A percentile compares a stretch with the other conserved stretches of the same genome.
These are phyloP conservation scores for Boehmeria nivea DNA, from an alignment of 306 rosid genomes.

Conservation along the genomic window DNA sequence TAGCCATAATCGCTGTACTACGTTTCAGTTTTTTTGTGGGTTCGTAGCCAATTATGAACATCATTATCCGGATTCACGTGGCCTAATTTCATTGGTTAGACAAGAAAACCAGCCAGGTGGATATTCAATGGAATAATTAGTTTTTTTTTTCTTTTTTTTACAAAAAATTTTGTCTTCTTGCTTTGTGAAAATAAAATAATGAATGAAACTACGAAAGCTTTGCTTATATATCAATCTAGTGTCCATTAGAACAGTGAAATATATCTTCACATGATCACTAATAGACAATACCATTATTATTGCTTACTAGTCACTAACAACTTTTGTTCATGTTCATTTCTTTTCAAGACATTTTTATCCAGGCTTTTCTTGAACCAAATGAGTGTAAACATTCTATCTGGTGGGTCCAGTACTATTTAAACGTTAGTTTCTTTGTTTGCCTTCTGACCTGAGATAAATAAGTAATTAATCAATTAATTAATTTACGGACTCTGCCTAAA, in stretches of 20 bases:
- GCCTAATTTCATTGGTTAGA: neutral
- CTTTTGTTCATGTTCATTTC: neutral
- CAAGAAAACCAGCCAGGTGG: neutral
- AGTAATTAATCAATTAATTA: too few relatives aligned
- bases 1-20: slow-evolving; percentile 7
- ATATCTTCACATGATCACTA: neutral
- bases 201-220: neutral
- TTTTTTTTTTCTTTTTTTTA: neutral
- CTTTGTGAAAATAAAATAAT: neutral
- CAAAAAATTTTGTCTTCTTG: too few relatives aligned
- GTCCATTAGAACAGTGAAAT: neutral
- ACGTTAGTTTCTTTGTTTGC: too few relatives aligned
- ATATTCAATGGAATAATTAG: too few relatives aligned
- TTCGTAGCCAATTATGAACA: slow-evolving; percentile 27
- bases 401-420: neutral
- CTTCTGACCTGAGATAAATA: too few relatives aligned
- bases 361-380: neutral
- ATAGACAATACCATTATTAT: neutral
- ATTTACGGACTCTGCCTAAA: too few relatives aligned
- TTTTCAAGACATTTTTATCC: neutral
- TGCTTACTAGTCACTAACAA: neutral
- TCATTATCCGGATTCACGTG: slow-evolving; percentile 40
- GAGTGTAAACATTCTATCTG: neutral
- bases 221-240: neutral
- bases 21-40: slow-evolving; percentile 21